These are phyloP conservation scores for Calonectria hongkongensis DNA, from an alignment of 2,329 filamentous ascomycete genomes.

Conservation along the genomic window DNA sequence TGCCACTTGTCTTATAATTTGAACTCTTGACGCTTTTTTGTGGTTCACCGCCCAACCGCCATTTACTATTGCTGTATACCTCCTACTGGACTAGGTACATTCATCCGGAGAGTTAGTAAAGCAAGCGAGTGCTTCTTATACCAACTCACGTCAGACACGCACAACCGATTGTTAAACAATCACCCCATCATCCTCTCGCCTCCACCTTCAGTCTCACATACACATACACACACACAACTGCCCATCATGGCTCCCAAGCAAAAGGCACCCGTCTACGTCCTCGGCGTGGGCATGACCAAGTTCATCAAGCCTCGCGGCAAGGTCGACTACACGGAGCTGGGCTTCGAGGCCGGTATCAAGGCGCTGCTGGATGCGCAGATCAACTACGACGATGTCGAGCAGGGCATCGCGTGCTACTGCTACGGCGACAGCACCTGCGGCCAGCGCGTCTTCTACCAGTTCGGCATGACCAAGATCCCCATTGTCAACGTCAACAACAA, in stretches of 20 bases:
- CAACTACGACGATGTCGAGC: slow-evolving; percentile 97
- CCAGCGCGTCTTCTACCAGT: slow-evolving; percentile 98
- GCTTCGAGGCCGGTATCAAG: slow-evolving; percentile 93
- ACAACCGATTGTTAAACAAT: no score
- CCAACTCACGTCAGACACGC: not conserved
- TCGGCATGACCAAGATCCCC: slow-evolving; percentile 96
- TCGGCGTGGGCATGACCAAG: slow-evolving; percentile 99
- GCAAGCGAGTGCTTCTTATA: slow-evolving; percentile 42
- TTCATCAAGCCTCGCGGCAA: slow-evolving; percentile 98
- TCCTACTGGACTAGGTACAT: not conserved
- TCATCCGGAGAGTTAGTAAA: slow-evolving; percentile 15
- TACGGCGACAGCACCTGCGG: slow-evolving; percentile 97
- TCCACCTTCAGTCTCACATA: not conserved
- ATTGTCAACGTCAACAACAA: slow-evolving; percentile 99
- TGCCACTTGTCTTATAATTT: not conserved
- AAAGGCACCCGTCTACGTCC: slow-evolving; percentile 83
- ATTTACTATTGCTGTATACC: not conserved
- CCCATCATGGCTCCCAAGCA: slow-evolving; percentile 68
- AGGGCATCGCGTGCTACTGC: slow-evolving; percentile 97
- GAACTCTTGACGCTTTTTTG: not conserved
- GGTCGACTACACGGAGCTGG: slow-evolving; percentile 95
- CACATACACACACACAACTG: slow-evolving; percentile 5
- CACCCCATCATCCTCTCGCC: not conserved
- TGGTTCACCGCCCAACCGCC: not conserved
- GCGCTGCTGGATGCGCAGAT: slow-evolving; percentile 90